Conservation (phyloP, 495 filamentous ascomycete genomes). For the Talaromyces nanjingensis region DNA sequence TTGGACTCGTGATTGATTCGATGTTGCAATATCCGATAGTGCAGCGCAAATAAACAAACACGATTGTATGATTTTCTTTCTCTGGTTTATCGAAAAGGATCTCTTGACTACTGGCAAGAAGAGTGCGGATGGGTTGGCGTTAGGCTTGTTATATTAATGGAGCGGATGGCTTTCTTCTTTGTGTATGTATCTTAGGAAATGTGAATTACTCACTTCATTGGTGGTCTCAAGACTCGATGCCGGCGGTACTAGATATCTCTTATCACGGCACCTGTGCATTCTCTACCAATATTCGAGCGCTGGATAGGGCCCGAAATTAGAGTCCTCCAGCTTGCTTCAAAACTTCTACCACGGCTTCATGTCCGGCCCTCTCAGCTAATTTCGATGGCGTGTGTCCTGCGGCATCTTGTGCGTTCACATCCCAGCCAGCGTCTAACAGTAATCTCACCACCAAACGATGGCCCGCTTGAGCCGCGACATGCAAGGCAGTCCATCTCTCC, state of each 20-base stretch:
- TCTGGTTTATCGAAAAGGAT: neutral
- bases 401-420: neutral
- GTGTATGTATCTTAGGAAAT: neutral
- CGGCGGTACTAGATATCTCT: too few relatives aligned
- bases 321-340: neutral
- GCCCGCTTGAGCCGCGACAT: neutral
- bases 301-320: neutral
- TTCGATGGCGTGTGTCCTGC: neutral
- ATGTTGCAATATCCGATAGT: neutral
- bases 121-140: neutral
- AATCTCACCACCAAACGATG: neutral
- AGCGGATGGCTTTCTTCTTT: neutral
- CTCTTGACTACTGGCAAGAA: neutral
- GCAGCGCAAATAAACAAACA: neutral
- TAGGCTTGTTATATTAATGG: neutral
- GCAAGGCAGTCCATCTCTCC: neutral
- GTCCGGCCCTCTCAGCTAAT: neutral
- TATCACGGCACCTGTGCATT: too few relatives aligned
- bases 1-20: slow-evolving; percentile 3
- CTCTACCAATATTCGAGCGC: too few relatives aligned
- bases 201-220: neutral
- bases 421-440: neutral
- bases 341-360: neutral
- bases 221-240: neutral
- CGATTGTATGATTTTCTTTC: neutral